Evolutionary conservation across 2,329 filamentous ascomycete genomes (phyloP), one percentile per base, ranked within the genome.

Genomic region (Harringtonia aguacate): DNA sequence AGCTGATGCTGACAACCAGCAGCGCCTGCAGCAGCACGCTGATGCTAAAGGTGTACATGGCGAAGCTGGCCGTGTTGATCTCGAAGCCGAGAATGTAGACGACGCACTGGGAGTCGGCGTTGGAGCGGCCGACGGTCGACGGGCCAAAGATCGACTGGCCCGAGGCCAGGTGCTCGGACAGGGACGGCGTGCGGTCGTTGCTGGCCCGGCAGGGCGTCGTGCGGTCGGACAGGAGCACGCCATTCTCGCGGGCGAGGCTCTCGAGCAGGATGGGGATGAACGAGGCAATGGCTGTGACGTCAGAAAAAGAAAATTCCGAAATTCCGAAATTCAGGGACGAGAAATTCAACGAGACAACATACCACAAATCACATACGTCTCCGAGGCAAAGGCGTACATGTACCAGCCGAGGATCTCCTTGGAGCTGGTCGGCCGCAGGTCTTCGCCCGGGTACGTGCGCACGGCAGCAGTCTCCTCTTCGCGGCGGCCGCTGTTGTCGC

Each of bases 241-340:
- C 92, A 60, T 89, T 89, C 58, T 95, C 90, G 55, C 92, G 77
- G 13, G 92, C 89, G 43, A 98, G 77, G 51, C 92, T 89, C 62
- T 98, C 92, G 49, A 98, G 75, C 4, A 92, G 84, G 48, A 98
- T 94, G 21, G 92, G 92, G 49, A 98, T 89, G 64, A 98, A 98
- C 33, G 87, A 94, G 39, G 84, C 87, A 42, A 51, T 41, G 31
- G 49, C 41, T 51, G 45, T 20, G 3, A n/a, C n/a, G 30, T 31
- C 30, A 31, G 30, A 7, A 31, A 10, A 10, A 7, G 10, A 7
- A 27, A 27, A 27, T 6, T 27, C 24, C n/a, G n/a, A n/a, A n/a
- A 27, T 27, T 27, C 24, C 10, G 24, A n/a, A n/a, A n/a, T 27
- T 10, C 24, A 27, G 35, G 20, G 13, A 9, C 18, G 36, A 2